These are phyloP conservation scores for Auxenochlorella protothecoides DNA, from an alignment of 139 green algal species.

Conservation along the genomic window DNA sequence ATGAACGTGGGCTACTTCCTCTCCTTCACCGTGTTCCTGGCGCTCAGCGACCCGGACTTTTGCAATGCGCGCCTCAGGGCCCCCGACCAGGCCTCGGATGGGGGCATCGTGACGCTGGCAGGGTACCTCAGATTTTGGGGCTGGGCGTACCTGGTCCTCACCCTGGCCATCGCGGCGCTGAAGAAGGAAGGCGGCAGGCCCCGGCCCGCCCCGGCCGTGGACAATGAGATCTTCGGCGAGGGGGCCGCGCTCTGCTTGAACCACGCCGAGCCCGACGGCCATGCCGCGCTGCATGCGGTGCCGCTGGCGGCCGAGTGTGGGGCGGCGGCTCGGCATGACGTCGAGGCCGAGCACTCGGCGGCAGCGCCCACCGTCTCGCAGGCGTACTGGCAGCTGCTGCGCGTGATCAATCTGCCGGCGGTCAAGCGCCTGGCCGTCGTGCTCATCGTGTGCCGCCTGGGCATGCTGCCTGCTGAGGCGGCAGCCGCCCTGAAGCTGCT, in stretches of 20 bases:
- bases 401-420: conserved; percentile 50
- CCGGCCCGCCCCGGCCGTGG: too few species aligned
- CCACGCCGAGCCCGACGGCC: not conserved
- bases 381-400: conserved; percentile 40
- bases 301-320: too few species aligned
- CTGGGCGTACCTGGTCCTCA: conserved; percentile 55
- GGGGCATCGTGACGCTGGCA: conserved; percentile 46
- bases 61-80: conserved; percentile 30
- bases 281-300: too few species aligned
- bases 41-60: conserved; percentile 67
- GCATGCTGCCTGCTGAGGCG: conserved; percentile 57
- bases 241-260: not conserved
- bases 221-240: too few species aligned
- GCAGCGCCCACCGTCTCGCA: conserved; percentile 7
- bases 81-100: conserved; percentile 14
- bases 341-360: not conserved
- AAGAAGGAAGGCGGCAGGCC: conserved; percentile 30
- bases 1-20: conserved; percentile 87
- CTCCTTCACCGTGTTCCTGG: conserved; percentile 89
- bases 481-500: conserved; percentile 76
- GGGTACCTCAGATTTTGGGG: conserved; percentile 82
- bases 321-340: too few species aligned
- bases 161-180: conserved; percentile 41
- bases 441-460: conserved; percentile 63
- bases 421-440: conserved; percentile 57